phyloP scores from a whole-genome alignment of 352 stramenopile species.

The Phytophthora uliginosa region DNA sequence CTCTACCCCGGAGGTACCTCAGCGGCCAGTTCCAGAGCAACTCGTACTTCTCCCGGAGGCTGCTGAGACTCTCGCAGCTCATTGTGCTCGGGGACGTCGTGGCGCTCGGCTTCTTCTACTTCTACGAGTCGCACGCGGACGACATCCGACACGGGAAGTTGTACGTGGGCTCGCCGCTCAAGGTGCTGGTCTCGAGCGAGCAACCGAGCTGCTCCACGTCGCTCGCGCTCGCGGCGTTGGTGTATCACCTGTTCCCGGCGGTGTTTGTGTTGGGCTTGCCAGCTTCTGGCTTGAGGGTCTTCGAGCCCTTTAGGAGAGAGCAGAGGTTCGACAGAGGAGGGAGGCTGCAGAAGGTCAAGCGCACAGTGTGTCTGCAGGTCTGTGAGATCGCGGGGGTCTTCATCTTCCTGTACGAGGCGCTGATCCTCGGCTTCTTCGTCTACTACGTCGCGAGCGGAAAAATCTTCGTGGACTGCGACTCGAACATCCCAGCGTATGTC shows the following conservation, averaged over 20 bases:
- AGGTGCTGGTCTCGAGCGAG: slow-evolving; percentile 48
- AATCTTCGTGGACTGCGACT: slow-evolving; percentile 65
- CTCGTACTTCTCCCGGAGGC: slow-evolving; percentile 81
- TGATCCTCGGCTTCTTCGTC: slow-evolving; percentile 59
- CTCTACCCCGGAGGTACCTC: slow-evolving; percentile 55
- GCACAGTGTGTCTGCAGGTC: slow-evolving; percentile 79
- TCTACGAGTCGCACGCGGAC: slow-evolving; percentile 38
- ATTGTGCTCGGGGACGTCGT: slow-evolving; percentile 67
- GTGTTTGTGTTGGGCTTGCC: slow-evolving; percentile 75
- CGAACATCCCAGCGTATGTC: slow-evolving; percentile 53
- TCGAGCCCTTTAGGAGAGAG: slow-evolving; percentile 82
- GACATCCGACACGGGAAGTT: slow-evolving; percentile 45
- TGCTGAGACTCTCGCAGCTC: slow-evolving; percentile 70
- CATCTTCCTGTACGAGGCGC: slow-evolving; percentile 61
- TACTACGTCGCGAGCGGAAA: slow-evolving; percentile 68
- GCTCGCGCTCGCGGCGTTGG: slow-evolving; percentile 63
- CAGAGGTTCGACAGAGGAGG: slow-evolving; percentile 66
- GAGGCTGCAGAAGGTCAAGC: slow-evolving; percentile 81
- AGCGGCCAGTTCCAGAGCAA: slow-evolving; percentile 78
- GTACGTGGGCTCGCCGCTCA: slow-evolving; percentile 58
- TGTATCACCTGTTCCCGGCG: slow-evolving; percentile 76
- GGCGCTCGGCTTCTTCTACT: slow-evolving; percentile 74
- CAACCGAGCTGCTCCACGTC: slow-evolving; percentile 59
- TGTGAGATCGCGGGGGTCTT: slow-evolving; percentile 76
- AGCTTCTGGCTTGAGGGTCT: slow-evolving; percentile 67